A percentile compares a stretch with the other conserved stretches of the same genome.
phyloP scores from a whole-genome alignment of 768 basidiomycete genomes.

The Phlegmacium glaucopus region DNA sequence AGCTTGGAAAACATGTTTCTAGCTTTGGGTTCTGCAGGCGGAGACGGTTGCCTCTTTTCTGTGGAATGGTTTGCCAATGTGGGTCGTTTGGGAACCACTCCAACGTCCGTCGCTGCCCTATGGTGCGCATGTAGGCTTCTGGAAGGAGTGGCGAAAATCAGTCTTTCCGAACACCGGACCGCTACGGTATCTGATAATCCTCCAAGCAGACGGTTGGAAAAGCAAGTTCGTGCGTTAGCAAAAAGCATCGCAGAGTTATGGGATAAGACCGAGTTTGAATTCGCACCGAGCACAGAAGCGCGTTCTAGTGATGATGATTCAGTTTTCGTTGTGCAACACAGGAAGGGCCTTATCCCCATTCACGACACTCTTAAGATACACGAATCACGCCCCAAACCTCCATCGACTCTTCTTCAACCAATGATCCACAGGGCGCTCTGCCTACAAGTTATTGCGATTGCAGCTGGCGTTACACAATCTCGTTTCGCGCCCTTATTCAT shows the following conservation, averaged over 20 bases:
- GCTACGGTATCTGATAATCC: constrained; percentile 22
- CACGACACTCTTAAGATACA: constrained; percentile 54
- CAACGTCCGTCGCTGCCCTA: constrained; percentile 61
- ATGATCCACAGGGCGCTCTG: constrained; percentile 67
- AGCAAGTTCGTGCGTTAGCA: constrained; percentile 59
- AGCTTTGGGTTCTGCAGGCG: constrained; percentile 64
- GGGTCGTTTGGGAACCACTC: constrained; percentile 40
- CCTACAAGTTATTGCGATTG: constrained; percentile 71
- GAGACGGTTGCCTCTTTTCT: constrained; percentile 67
- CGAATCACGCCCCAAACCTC: constrained; percentile 27
- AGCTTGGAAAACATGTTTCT: constrained; percentile 71
- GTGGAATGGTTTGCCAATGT: constrained; percentile 80
- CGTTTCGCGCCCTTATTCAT: constrained; percentile 74
- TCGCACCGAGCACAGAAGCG: constrained; percentile 12
- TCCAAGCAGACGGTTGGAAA: constrained; percentile 54
- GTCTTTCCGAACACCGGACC: constrained; percentile 31
- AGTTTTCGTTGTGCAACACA: constrained; percentile 46
- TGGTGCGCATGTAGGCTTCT: constrained; percentile 82
- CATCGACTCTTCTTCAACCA: constrained; percentile 40
- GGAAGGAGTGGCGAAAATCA: constrained; percentile 61
- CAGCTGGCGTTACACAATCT: constrained; percentile 67
- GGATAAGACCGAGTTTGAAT: constrained; percentile 41
- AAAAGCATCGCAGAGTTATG: constrained; percentile 70
- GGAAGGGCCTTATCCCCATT: constrained; percentile 62
- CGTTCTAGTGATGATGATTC: constrained; percentile 25